Percentiles rank a stretch among this genome's conserved stretches.
phyloP scores from a whole-genome alignment of 73 alveolate genomes.

The Stentor roeselii region DNA sequence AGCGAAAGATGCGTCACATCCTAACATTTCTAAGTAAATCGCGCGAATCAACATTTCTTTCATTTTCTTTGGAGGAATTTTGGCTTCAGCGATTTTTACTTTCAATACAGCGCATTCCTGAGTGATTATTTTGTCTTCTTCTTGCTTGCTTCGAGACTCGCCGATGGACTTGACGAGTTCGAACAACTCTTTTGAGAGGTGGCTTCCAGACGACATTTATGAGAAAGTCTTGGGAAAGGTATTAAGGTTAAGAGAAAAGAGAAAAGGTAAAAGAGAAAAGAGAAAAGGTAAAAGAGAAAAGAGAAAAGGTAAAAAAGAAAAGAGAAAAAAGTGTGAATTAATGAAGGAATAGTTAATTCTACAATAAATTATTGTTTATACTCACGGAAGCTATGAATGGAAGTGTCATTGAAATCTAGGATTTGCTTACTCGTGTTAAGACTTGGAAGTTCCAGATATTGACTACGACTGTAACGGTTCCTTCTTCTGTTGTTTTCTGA shows the following conservation, averaged over 20 bases:
- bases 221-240: too few species aligned
- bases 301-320: too few species aligned
- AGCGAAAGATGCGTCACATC: conserved; percentile 98
- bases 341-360: too few species aligned
- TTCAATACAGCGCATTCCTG: conserved; percentile 89
- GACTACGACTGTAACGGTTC: background rate
- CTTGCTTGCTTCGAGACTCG: conserved; percentile 97
- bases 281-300: too few species aligned
- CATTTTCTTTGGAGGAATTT: conserved; percentile 87
- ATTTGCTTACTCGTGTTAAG: background rate
- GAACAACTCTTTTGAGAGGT: conserved; percentile 81
- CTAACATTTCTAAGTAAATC: conserved; percentile 99
- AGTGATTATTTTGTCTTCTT: conserved; percentile 97
- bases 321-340: too few species aligned
- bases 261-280: too few species aligned
- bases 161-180: conserved; percentile 99
- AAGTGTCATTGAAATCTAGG: background rate
- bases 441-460: background rate
- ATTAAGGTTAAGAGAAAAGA: too few species aligned
- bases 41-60: conserved; percentile 96
- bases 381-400: background rate
- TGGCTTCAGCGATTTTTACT: conserved; percentile 84
- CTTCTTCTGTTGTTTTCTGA: background rate
- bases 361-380: too few species aligned
- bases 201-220: conserved; percentile 27